phyloP scores from a whole-genome alignment of 208 protist species.

The Crithidia thermophila region DNA sequence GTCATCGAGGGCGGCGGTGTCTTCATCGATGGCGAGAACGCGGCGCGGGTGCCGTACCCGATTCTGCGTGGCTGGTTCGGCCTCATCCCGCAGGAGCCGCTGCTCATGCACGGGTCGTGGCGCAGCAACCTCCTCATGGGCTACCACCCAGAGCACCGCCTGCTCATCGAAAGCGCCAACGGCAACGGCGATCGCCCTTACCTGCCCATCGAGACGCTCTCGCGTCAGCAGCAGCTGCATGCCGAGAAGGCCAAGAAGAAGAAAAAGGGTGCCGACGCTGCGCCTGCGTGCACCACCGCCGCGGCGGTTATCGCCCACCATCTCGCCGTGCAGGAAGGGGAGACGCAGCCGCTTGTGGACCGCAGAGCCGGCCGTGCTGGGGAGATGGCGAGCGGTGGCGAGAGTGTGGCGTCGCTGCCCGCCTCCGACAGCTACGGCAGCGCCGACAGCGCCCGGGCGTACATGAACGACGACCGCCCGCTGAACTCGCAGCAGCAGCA shows the following conservation, averaged over 20 bases:
- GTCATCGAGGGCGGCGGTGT: conserved; percentile 74
- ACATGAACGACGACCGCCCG: conserved; percentile 3
- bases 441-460: conserved; percentile 9
- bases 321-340: background rate
- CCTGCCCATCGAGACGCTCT: background rate
- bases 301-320: background rate
- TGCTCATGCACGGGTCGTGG: conserved; percentile 94
- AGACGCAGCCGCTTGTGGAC: background rate
- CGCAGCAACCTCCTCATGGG: conserved; percentile 91
- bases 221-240: conserved; percentile 12
- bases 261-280: background rate
- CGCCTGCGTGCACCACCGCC: background rate
- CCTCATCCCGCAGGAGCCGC: conserved; percentile 97
- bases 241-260: background rate
- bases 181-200: conserved; percentile 8
- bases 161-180: conserved; percentile 21
- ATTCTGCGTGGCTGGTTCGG: conserved; percentile 92
- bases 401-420: conserved; percentile 3
- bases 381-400: background rate
- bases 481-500: too few species aligned
- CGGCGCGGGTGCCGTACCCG: conserved; percentile 79
- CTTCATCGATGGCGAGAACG: conserved; percentile 93
- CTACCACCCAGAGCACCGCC: conserved; percentile 32
- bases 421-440: conserved; percentile 22
- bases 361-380: background rate